Percentiles rank a stretch among this genome's conserved stretches.
Conservation (phyloP, 345 rosid species). For the Salix arbutifolia region DNA sequence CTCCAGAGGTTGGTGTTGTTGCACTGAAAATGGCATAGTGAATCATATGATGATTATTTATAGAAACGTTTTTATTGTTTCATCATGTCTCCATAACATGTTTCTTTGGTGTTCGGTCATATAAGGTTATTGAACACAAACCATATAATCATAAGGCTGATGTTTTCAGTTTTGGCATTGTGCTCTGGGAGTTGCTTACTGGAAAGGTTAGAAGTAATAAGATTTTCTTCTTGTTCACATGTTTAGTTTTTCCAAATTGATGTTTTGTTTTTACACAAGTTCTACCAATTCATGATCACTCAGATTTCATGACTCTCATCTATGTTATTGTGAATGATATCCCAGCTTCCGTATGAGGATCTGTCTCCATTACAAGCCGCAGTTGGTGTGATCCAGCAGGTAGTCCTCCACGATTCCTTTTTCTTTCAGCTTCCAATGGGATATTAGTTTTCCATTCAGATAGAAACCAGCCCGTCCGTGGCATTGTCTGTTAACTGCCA, state of each 20-base stretch:
- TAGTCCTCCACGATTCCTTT: constrained; percentile 10
- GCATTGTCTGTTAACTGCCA: background rate
- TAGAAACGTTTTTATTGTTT: background rate
- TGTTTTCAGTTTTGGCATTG: constrained; percentile 58
- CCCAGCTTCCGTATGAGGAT: constrained; percentile 57
- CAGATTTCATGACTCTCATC: background rate
- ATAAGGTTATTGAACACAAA: constrained; percentile 64
- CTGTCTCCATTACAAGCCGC: constrained; percentile 65
- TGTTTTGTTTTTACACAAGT: background rate
- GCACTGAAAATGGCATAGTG: background rate
- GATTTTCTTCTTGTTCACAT: background rate
- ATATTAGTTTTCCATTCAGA: background rate
- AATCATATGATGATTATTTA: constrained; percentile 1
- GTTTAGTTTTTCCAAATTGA: background rate
- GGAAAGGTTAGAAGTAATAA: constrained; percentile 38
- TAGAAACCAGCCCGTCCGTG: background rate
- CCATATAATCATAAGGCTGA: constrained; percentile 61
- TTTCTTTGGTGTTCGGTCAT: constrained; percentile 20
- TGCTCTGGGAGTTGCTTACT: constrained; percentile 66
- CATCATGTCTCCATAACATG: constrained; percentile 12
- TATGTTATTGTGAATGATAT: constrained; percentile 12
- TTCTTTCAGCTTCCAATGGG: background rate
- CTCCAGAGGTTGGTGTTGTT: constrained; percentile 58
- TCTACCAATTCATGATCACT: background rate
- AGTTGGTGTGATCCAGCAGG: constrained; percentile 65